A percentile compares a stretch with the other conserved stretches of the same genome.
Evolutionary conservation across 352 stramenopile genomes (phyloP).

Genomic region (Globisporangium recalcitrans): DNA sequence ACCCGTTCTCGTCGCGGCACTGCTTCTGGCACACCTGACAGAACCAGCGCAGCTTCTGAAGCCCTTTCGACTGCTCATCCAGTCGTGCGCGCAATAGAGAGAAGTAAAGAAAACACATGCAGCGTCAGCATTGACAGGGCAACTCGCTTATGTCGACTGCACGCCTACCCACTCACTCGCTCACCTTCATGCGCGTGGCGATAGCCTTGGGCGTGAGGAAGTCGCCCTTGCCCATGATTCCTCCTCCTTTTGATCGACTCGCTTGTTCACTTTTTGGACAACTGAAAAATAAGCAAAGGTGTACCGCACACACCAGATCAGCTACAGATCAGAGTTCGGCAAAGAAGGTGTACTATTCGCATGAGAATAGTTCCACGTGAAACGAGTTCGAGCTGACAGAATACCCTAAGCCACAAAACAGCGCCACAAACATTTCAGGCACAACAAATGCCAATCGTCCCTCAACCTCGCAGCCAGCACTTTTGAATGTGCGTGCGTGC

Average conservation of each 20-base stretch:
- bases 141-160: not conserved
- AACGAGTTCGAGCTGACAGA: no score
- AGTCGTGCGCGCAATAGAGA: not conserved
- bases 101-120: not conserved
- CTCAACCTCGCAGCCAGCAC: no score
- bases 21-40: conserved; percentile 99
- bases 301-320: not conserved
- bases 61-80: conserved; percentile 82
- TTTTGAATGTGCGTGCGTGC: no score
- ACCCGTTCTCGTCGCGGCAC: conserved; percentile 99
- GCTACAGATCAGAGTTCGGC: no score
- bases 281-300: not conserved
- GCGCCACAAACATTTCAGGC: no score
- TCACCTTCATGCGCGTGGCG: conserved; percentile 83
- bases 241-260: not conserved
- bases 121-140: not conserved
- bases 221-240: conserved; percentile 74
- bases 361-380: no score
- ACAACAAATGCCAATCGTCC: no score
- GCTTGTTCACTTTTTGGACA: not conserved
- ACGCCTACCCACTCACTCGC: not conserved
- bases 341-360: no score
- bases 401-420: no score
- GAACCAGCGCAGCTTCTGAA: conserved; percentile 98
- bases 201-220: conserved; percentile 86